Conservation (phyloP, 805 yeast species). For the Ogataea pilisensis region DNA sequence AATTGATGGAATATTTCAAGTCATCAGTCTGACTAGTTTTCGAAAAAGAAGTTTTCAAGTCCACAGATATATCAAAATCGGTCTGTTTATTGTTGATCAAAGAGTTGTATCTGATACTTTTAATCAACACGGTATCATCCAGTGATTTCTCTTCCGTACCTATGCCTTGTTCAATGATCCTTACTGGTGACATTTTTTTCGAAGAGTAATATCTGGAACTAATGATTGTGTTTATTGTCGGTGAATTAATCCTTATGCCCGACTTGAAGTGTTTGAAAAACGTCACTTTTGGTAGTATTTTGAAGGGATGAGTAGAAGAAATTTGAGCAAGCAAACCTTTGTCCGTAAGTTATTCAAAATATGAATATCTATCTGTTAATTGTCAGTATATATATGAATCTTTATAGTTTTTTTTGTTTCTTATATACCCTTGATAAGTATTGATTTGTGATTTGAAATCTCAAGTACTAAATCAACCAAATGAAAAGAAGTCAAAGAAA, state of each 20-base stretch:
- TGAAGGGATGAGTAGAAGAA: not conserved
- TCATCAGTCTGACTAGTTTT: conserved; percentile 81
- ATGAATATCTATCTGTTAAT: no score
- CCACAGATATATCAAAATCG: conserved; percentile 36
- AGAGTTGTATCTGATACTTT: conserved; percentile 37
- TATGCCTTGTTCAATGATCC: not conserved
- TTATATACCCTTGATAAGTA: no score
- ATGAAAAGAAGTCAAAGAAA: no score
- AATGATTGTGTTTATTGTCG: conserved; percentile 1
- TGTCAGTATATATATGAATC: no score
- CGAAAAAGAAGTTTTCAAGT: conserved; percentile 61
- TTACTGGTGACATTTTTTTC: conserved; percentile 1
- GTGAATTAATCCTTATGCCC: not conserved
- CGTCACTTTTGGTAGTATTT: conserved; percentile 1
- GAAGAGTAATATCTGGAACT: not conserved
- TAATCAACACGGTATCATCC: conserved; percentile 44
- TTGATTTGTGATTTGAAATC: not conserved
- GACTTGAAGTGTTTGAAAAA: conserved; percentile 1
- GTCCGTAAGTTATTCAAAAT: no score
- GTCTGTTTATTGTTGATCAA: conserved; percentile 8
- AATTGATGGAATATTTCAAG: conserved; percentile 76
- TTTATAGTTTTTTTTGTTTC: no score
- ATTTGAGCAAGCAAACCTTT: no score
- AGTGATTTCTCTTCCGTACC: not conserved
- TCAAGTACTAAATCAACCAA: not conserved